phyloP scores from a whole-genome alignment of 2,329 filamentous ascomycete species.

The Alternaria rosae region DNA sequence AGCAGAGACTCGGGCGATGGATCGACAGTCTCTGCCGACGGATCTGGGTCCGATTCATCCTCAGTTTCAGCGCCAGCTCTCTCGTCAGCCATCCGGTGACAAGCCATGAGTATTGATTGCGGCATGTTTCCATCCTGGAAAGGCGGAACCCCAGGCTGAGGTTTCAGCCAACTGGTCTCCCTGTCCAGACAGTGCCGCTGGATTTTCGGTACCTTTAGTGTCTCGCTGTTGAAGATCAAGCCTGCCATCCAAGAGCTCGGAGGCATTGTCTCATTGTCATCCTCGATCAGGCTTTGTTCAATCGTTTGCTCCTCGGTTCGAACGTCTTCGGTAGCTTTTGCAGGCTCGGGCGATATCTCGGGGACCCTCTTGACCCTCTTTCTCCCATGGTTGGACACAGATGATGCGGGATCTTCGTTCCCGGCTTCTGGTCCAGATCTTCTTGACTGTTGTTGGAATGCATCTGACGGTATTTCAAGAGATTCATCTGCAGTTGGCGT shows the following conservation, averaged over 20 bases:
- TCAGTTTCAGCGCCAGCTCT: constrained; percentile 20
- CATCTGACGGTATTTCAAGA: not conserved
- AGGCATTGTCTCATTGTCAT: not conserved
- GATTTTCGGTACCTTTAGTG: constrained; percentile 50
- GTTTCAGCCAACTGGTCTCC: constrained; percentile 46
- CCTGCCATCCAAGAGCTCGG: constrained; percentile 36
- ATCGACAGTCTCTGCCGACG: constrained; percentile 16
- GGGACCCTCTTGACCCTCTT: not conserved
- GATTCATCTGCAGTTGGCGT: not conserved
- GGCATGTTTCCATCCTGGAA: constrained; percentile 53
- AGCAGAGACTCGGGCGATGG: constrained; percentile 12
- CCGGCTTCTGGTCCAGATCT: not conserved
- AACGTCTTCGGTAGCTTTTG: not conserved
- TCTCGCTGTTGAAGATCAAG: constrained; percentile 27
- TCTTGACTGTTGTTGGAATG: not conserved
- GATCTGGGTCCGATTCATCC: constrained; percentile 19
- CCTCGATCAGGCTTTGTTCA: not conserved
- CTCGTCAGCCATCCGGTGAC: constrained; percentile 28
- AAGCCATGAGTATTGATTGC: constrained; percentile 36
- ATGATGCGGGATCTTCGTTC: not conserved
- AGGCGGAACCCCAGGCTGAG: constrained; percentile 39
- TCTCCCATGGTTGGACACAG: not conserved
- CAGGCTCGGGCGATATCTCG: not conserved
- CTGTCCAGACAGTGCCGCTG: constrained; percentile 60
- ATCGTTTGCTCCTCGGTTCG: not conserved